Evolutionary conservation across 495 filamentous ascomycete species (phyloP).

Genomic region (Delitschia confertaspora): DNA sequence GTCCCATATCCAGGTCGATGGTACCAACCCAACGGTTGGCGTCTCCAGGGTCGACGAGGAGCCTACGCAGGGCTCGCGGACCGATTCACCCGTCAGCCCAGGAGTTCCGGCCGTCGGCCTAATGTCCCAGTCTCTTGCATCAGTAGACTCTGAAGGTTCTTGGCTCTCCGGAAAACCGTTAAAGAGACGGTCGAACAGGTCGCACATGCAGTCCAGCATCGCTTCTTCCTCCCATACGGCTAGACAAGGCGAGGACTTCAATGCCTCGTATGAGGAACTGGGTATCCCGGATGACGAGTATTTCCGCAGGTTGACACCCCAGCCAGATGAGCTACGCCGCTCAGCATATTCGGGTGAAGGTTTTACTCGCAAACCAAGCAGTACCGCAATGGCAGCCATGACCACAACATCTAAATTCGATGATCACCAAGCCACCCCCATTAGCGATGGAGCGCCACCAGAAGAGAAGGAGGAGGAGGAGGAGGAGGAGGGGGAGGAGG

Average conservation of each 20-base stretch:
- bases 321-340: conserved; percentile 30
- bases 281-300: conserved; percentile 58
- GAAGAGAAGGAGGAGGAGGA: conserved; percentile 1
- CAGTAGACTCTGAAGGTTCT: conserved; percentile 82
- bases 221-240: conserved; percentile 11
- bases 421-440: too few relatives aligned
- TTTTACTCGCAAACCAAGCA: conserved; percentile 32
- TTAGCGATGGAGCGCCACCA: conserved; percentile 27
- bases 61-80: conserved; percentile 4
- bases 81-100: conserved; percentile 33
- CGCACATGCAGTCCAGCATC: conserved; percentile 23
- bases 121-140: conserved; percentile 67
- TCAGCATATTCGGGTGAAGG: conserved; percentile 21
- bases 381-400: conserved; percentile 34
- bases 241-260: conserved; percentile 34
- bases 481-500: conserved; percentile 21
- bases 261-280: conserved; percentile 50
- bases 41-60: conserved; percentile 1
- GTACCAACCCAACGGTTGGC: conserved; percentile 4
- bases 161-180: conserved; percentile 74
- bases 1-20: conserved; percentile 6
- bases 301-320: conserved; percentile 46
- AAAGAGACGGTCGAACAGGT: conserved; percentile 44
- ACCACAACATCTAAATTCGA: conserved; percentile 31
- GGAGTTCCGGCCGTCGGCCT: conserved; percentile 32